Percentiles rank a stretch among this genome's conserved stretches.
These are phyloP conservation scores for Leishmania tarentolae DNA, from an alignment of 208 protist species.

Conservation along the genomic window DNA sequence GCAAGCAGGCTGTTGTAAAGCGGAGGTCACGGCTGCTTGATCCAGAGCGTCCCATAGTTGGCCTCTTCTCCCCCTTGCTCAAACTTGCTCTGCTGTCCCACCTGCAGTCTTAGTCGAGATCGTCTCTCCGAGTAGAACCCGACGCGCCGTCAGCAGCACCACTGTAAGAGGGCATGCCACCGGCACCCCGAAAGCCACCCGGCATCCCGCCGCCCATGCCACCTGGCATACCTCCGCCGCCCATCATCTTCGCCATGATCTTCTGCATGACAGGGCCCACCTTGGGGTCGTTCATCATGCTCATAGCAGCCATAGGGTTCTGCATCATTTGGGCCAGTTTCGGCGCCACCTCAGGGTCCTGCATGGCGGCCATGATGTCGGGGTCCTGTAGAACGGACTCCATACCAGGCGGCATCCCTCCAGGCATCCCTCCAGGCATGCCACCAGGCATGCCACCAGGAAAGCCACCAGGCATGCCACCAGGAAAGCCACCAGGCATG, in stretches of 20 bases:
- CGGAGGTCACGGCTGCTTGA: neutral
- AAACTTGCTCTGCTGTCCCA: neutral
- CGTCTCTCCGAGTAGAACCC: constrained; percentile 7
- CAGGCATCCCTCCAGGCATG: constrained; percentile 52
- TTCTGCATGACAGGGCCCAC: constrained; percentile 75
- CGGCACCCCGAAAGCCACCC: constrained; percentile 15
- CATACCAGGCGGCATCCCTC: constrained; percentile 38
- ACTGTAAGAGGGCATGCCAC: constrained; percentile 14
- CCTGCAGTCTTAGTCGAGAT: constrained; percentile 21
- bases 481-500: constrained; percentile 47
- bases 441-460: constrained; percentile 51
- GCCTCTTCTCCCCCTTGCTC: neutral
- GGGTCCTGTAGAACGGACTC: constrained; percentile 49
- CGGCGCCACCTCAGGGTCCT: constrained; percentile 73
- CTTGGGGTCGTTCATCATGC: constrained; percentile 78
- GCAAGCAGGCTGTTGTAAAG: neutral
- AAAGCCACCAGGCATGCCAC: constrained; percentile 50
- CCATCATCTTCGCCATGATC: constrained; percentile 78
- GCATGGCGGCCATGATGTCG: constrained; percentile 65
- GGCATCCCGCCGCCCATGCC: constrained; percentile 21
- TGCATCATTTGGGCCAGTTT: constrained; percentile 61
- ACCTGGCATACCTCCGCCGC: constrained; percentile 45
- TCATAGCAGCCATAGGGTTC: constrained; percentile 73
- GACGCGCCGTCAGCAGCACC: constrained; percentile 20
- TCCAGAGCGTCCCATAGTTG: neutral